Conservation (phyloP, 1,139 yeast species). For the Scheffersomyces cryptocercus region DNA sequence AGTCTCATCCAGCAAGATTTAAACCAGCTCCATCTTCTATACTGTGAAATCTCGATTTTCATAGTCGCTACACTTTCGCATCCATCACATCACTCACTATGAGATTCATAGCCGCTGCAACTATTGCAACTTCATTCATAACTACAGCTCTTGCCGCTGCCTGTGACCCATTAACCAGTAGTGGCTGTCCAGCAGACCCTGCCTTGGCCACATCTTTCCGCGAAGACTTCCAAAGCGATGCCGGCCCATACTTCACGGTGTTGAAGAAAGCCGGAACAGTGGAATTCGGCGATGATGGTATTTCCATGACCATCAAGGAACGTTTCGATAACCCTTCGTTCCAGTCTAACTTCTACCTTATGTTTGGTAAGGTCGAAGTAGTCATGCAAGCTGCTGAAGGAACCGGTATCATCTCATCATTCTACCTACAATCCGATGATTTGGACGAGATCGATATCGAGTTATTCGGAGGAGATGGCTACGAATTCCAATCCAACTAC, state of each 20-base stretch:
- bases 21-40: not conserved
- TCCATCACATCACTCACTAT: not conserved
- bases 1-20: no score
- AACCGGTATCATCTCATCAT: slow-evolving; percentile 73
- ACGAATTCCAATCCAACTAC: slow-evolving; percentile 76
- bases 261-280: slow-evolving; percentile 28
- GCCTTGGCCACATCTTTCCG: slow-evolving; percentile 59
- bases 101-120: no score
- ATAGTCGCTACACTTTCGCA: not conserved
- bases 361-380: slow-evolving; percentile 84
- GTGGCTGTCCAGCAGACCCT: slow-evolving; percentile 40
- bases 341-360: slow-evolving; percentile 73
- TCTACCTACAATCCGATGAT: slow-evolving; percentile 82
- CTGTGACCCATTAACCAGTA: slow-evolving; percentile 36
- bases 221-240: slow-evolving; percentile 45
- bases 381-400: slow-evolving; percentile 73
- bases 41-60: not conserved
- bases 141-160: slow-evolving; percentile 10
- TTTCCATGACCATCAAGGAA: slow-evolving; percentile 57
- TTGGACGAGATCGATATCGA: slow-evolving; percentile 86
- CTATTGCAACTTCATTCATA: not conserved
- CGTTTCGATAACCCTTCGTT: slow-evolving; percentile 76
- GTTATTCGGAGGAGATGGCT: slow-evolving; percentile 75
- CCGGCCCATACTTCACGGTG: slow-evolving; percentile 41
- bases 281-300: slow-evolving; percentile 44